Evolutionary conservation across 2,329 filamentous ascomycete species (phyloP).

Genomic region (Venturia asperata): DNA sequence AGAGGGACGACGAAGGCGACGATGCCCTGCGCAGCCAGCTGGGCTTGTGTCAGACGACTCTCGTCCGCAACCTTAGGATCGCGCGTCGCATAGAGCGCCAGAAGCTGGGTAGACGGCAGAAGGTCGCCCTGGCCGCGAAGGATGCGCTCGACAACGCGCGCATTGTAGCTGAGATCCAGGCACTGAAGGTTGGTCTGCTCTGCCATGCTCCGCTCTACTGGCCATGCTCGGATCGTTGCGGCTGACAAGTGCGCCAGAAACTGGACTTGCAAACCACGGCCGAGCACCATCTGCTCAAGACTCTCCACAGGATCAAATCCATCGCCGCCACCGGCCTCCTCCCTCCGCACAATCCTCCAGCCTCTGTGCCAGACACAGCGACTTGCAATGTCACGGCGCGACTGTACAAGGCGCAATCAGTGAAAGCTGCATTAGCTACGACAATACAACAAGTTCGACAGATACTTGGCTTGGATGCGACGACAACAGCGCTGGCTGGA

Average conservation of each 20-base stretch:
- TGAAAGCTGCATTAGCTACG: neutral
- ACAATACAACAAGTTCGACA: constrained; percentile 11
- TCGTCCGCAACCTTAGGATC: constrained; percentile 61
- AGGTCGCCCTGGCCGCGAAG: constrained; percentile 43
- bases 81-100: constrained; percentile 74
- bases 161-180: constrained; percentile 55
- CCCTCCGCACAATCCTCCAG: neutral
- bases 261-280: constrained; percentile 46
- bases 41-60: constrained; percentile 49
- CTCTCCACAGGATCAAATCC: constrained; percentile 50
- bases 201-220: constrained; percentile 15
- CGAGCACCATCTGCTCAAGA: constrained; percentile 50
- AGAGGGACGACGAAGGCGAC: neutral
- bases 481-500: neutral
- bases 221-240: neutral
- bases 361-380: neutral
- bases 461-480: neutral
- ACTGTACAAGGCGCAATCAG: constrained; percentile 16
- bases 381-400: constrained; percentile 15
- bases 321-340: constrained; percentile 14
- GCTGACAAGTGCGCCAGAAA: constrained; percentile 29
- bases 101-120: constrained; percentile 58
- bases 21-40: constrained; percentile 34
- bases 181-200: constrained; percentile 44
- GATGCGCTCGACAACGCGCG: constrained; percentile 46